Evolutionary conservation across 192 early-diverging fungal genomes (phyloP), one percentile per base, ranked within the genome.

Genomic region (Gorgonomyces haynaldii): DNA sequence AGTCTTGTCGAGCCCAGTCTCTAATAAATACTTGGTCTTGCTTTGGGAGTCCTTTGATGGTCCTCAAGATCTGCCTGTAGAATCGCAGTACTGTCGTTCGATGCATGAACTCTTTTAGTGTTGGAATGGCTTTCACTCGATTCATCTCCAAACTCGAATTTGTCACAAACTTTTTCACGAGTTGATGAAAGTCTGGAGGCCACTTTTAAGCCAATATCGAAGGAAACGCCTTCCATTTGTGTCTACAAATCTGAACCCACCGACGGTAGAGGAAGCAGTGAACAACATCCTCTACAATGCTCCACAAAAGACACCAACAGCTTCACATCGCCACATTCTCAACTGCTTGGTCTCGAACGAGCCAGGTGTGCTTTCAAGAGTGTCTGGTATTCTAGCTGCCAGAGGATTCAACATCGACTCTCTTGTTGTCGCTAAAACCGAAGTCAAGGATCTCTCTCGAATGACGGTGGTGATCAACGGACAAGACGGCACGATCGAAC

Each of bases 341-440:
- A 94, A 91, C 77, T 91, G 91, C 57, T 78, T 98, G 50, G 91
- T 93, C 45, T 17, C 64, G 1, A 67, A 67, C 37, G 60, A 62
- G 47, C 60, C 64, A 76, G 52, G 94, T 23, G 66, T 69, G 0
- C 57, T 75, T 9, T 65, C 62, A 4, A 50, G 66, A 48, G 55
- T 70, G 17, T 60, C 62, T 12, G 67, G 67, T 16, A 86, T 91
- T 49, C 69, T 98, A 63, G 95, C 95, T 3, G 91, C 81, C 15
- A 70, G 95, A 37, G 89, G 91, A 0, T 93, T 96, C 69, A 98
- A 96, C 61, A 98, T 98, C 59, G 95, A 98, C 59, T 88, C 89
- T 39, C 67, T 98, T 32, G 91, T 98, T 6, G 95, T 93, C 6
- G 84, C 88, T 56, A 91, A 87, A 50, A 98, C 95, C 17, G 90